These are phyloP conservation scores for Hylodesmum podocarpum DNA, from an alignment of 306 rosid genomes.

Conservation along the genomic window DNA sequence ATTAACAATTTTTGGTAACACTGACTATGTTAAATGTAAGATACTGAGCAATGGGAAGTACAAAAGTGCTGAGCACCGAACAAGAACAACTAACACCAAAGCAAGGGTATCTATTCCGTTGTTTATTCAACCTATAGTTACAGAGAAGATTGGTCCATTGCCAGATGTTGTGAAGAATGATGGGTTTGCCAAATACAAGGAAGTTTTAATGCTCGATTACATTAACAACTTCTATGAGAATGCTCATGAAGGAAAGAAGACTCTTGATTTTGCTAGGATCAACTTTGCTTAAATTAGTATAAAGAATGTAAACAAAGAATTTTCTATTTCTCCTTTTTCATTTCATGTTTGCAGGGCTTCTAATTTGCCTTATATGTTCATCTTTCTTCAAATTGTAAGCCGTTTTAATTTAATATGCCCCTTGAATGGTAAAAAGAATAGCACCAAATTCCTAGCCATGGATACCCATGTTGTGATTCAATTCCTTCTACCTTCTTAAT, in stretches of 20 bases:
- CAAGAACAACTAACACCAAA: constrained; percentile 42
- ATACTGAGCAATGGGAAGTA: constrained; percentile 64
- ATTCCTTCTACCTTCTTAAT: too few species aligned
- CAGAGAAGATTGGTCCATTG: constrained; percentile 48
- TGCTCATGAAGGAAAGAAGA: constrained; percentile 55
- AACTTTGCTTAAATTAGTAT: neutral
- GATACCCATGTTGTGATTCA: too few species aligned
- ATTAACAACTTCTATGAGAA: constrained; percentile 49
- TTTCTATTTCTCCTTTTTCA: neutral
- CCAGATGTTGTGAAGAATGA: constrained; percentile 43
- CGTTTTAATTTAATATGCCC: too few species aligned
- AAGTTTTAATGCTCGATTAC: constrained; percentile 49
- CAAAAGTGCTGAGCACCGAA: constrained; percentile 61
- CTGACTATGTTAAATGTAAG: neutral
- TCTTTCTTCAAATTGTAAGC: too few species aligned
- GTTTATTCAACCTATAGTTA: constrained; percentile 36
- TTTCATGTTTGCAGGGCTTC: too few species aligned
- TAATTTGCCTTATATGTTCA: too few species aligned
- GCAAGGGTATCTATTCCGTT: constrained; percentile 58
- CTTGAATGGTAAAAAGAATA: too few species aligned
- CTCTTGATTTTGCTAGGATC: constrained; percentile 52
- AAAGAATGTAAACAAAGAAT: neutral
- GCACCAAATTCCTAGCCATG: too few species aligned
- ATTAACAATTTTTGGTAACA: neutral
- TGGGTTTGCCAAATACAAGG: constrained; percentile 46